Base-by-base conservation (phyloP, 305 asterid genomes). In the Striga hermonthica region DNA sequence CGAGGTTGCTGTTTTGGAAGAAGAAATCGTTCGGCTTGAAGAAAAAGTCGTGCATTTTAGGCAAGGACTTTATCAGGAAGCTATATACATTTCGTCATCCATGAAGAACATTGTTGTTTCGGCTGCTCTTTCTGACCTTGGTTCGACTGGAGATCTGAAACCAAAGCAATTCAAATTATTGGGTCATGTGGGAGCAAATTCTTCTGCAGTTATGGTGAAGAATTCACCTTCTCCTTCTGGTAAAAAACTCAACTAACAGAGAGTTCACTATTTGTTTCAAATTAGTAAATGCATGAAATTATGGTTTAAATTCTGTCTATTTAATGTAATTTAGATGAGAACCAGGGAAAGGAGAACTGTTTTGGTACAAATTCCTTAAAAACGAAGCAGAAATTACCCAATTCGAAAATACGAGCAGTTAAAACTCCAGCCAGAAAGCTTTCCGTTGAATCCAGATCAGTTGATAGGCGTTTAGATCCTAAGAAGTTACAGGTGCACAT, bases 1-100 rank as follows among this genome's bases (percentile, higher is more conserved):
- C 53, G 96, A 89, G 52, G 95, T 89, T 14, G 96, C 96, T 50
- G 95, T 89, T 66, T 78, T 89, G 87, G 96, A 89, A 72, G 96
- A 89, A 74, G 96, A 88, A 72, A 94, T 88, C 54, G 79, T 84
- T 53, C 85, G 96, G 67, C 87, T 88, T 3, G 96, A 89, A 80
- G 95, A 86, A 65, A 78, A 89, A 72, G 84, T 89, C 28, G 92
- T 86, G 57, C 81, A 80, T 70, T 83, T 80, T 76, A 80, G 95
- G 69, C 86, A 84, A 75, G 96, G 90, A 62, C 79, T 89, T 48
- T 86, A 89, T 76, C 83, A 89, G 6, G 92, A 86, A 80, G 91
- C 95, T 1, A 75, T 84, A 61, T 73, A 77, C 76, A 84, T 80
- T 76, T 85, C 90, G 4, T 85, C 89, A 2, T 79, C 91, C 15